phyloP scores from a whole-genome alignment of 805 yeast species.

The Starmerella kuoi region DNA sequence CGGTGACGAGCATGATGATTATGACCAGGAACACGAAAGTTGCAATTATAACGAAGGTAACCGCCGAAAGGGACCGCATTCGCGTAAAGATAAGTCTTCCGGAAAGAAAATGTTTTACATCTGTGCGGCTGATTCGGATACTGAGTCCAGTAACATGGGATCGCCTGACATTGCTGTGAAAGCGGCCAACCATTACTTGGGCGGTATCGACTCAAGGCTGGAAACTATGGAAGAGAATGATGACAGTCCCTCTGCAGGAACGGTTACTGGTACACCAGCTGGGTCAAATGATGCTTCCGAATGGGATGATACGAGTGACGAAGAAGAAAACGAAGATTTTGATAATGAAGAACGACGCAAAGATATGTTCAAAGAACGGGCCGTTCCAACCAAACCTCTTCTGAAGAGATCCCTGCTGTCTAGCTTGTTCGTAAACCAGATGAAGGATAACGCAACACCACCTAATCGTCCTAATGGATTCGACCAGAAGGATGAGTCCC shows the following conservation, averaged over 20 bases:
- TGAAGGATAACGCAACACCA: neutral
- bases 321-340: slow-evolving; percentile 14
- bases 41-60: no score
- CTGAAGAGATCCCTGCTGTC: slow-evolving; percentile 31
- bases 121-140: slow-evolving; percentile 31
- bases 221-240: no score
- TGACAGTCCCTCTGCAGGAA: no score
- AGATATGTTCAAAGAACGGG: slow-evolving; percentile 24
- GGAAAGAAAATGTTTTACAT: slow-evolving; percentile 33
- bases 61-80: no score
- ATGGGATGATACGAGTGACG: slow-evolving; percentile 20
- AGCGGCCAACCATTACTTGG: no score
- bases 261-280: neutral
- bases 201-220: no score
- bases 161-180: slow-evolving; percentile 12
- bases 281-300: slow-evolving; percentile 25
- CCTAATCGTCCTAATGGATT: neutral
- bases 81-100: no score
- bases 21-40: no score
- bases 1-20: no score
- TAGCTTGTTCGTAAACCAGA: slow-evolving; percentile 28
- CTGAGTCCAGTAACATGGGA: slow-evolving; percentile 16
- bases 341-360: slow-evolving; percentile 24
- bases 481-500: neutral
- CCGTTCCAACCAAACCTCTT: slow-evolving; percentile 25